A percentile compares a stretch with the other conserved stretches of the same genome.
Conservation (phyloP, 2,329 filamentous ascomycete species). For the Geosmithia morbida region DNA sequence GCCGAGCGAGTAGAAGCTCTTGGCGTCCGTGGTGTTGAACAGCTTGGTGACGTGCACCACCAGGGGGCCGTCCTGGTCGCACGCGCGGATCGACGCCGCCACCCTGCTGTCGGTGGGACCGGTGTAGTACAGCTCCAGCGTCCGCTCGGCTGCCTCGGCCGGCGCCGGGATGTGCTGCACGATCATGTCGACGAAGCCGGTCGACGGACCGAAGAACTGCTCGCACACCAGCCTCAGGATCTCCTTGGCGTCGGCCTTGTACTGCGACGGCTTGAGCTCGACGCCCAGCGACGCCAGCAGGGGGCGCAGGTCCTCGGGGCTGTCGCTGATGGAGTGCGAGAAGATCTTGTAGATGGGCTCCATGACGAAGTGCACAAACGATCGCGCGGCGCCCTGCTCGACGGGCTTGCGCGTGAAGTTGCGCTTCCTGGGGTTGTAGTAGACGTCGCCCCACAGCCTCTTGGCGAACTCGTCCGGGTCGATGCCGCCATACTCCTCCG, state of each 20-base stretch:
- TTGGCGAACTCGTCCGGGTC: slow-evolving; percentile 71
- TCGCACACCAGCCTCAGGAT: slow-evolving; percentile 81
- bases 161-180: slow-evolving; percentile 82
- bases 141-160: slow-evolving; percentile 57
- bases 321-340: slow-evolving; percentile 86
- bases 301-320: slow-evolving; percentile 66
- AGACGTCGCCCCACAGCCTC: slow-evolving; percentile 91
- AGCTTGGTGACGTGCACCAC: slow-evolving; percentile 90
- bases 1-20: slow-evolving; percentile 78
- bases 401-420: slow-evolving; percentile 81
- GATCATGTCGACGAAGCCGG: slow-evolving; percentile 92
- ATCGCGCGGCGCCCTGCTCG: slow-evolving; percentile 67
- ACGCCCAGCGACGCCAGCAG: slow-evolving; percentile 74
- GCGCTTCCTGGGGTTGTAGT: slow-evolving; percentile 81
- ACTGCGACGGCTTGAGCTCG: slow-evolving; percentile 77
- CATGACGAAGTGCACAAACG: slow-evolving; percentile 87
- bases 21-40: slow-evolving; percentile 82
- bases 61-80: slow-evolving; percentile 79
- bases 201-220: slow-evolving; percentile 85
- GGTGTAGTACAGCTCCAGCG: slow-evolving; percentile 81
- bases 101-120: slow-evolving; percentile 74
- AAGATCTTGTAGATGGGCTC: slow-evolving; percentile 98
- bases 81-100: slow-evolving; percentile 64
- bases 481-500: slow-evolving; percentile 71
- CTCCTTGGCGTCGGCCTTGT: slow-evolving; percentile 78